phyloP scores from a whole-genome alignment of 2,329 filamentous ascomycete species.

The Fusarium continuum region DNA sequence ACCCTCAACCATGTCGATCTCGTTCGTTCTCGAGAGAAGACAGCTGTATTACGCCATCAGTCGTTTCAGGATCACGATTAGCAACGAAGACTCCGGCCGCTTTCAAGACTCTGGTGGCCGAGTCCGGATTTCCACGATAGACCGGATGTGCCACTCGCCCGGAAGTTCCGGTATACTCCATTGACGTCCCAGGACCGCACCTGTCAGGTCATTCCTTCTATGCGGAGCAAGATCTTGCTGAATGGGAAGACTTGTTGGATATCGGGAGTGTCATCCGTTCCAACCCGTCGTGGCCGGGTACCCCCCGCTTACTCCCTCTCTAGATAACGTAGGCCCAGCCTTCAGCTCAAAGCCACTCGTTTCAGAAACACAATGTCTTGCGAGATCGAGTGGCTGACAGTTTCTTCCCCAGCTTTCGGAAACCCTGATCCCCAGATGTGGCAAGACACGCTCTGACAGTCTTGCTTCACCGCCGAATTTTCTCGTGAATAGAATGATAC shows the following conservation, averaged over 20 bases:
- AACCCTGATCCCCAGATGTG: constrained; percentile 28
- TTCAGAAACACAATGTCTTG: constrained; percentile 34
- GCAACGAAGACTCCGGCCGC: not conserved
- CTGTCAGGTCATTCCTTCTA: constrained; percentile 18
- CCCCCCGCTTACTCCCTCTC: constrained; percentile 16
- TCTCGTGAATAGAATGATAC: not conserved
- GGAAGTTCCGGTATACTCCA: constrained; percentile 24
- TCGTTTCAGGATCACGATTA: constrained; percentile 11
- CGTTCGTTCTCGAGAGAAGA: not conserved
- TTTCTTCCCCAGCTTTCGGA: constrained; percentile 14
- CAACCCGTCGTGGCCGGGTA: constrained; percentile 18
- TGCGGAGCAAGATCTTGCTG: constrained; percentile 23
- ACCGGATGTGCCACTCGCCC: constrained; percentile 10
- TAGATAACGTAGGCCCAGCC: constrained; percentile 24
- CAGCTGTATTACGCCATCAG: constrained; percentile 20
- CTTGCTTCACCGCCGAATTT: constrained; percentile 35
- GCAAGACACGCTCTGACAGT: constrained; percentile 20
- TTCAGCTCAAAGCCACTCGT: constrained; percentile 41
- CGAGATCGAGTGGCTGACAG: constrained; percentile 36
- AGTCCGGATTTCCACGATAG: constrained; percentile 1
- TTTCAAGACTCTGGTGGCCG: constrained; percentile 13
- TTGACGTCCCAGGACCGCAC: constrained; percentile 1
- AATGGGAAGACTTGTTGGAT: constrained; percentile 8
- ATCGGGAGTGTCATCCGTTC: constrained; percentile 28
- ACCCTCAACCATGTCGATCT: constrained; percentile 4